These are phyloP conservation scores for Scutellaria minor DNA, from an alignment of 257 asterid species.

Conservation along the genomic window DNA sequence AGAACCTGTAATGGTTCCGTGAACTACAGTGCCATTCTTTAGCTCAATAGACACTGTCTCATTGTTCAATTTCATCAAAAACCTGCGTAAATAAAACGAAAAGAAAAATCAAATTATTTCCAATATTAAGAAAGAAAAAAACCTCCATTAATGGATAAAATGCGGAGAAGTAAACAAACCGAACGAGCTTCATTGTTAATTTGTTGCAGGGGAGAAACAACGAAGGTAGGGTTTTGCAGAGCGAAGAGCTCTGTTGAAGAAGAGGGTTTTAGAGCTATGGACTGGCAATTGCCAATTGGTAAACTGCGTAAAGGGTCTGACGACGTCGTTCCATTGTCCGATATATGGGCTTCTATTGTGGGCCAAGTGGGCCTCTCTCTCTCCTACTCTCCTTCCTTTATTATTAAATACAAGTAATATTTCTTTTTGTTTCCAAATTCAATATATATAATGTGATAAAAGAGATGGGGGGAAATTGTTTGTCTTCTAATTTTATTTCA, in stretches of 20 bases:
- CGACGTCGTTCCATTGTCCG: slow-evolving; percentile 37
- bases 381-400: not conserved
- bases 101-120: not conserved
- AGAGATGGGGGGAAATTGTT: no score
- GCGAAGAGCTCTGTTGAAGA: slow-evolving; percentile 24
- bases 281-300: not conserved
- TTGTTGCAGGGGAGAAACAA: slow-evolving; percentile 27
- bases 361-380: slow-evolving; percentile 1
- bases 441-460: no score
- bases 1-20: slow-evolving; percentile 55
- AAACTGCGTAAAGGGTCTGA: not conserved
- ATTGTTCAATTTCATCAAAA: slow-evolving; percentile 61
- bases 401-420: not conserved
- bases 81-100: slow-evolving; percentile 38
- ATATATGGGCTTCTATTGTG: slow-evolving; percentile 29
- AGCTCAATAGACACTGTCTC: slow-evolving; percentile 64
- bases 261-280: slow-evolving; percentile 31
- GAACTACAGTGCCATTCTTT: slow-evolving; percentile 57
- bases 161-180: slow-evolving; percentile 34
- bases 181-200: slow-evolving; percentile 46
- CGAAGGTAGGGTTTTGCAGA: slow-evolving; percentile 47
- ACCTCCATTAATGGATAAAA: not conserved
- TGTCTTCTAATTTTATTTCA: no score
- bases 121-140: not conserved
- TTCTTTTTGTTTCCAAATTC: no score